Base-by-base conservation (phyloP, 2,329 filamentous ascomycete genomes). In the Penicillium griseofulvum region DNA sequence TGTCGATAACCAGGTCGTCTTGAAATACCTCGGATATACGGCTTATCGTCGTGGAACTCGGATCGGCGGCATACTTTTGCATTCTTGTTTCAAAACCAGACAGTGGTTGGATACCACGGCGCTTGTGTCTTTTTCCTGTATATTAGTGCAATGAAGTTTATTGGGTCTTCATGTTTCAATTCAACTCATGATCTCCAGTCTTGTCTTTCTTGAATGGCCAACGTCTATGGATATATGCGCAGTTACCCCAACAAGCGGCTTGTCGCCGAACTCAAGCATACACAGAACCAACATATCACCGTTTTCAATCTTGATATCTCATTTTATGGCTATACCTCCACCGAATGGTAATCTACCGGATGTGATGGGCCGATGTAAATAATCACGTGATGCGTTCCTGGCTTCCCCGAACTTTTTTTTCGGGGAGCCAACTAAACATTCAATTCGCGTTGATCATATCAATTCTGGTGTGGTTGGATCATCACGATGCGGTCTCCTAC, bases 401-500 rank as follows among this genome's bases (percentile, higher is more conserved):
- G 65, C 63, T 65, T 69, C 66, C 66, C 68, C 64, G 66, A 72
- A 70, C 68, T 71, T 72, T 72, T 71, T 71, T 71, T 68, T 65
- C 55, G 62, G 49, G 52, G 61, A 57, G 62, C 65, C 61, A 66
- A 60, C 63, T 55, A 59, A 65, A 61, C 49, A 55, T 58, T 61
- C 60, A 60, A 59, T 54, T 55, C 60, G 58, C 53, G 55, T 61
- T 55, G 59, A 65, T 58, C 65, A 54, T 56, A 62, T 60, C 63
- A 69, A 66, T 65, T 63, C 52, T 57, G 52, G 59, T 61, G 57
- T 60, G 63, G 62, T 61, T 60, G 62, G 66, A 61, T 53, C 54
- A 62, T 59, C 69, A 61, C 60, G 52, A 77, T 77, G 74, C 72
- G 74, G 69, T 70, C 67, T 60, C 71, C 71, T 72, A 67, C 71